phyloP scores from a whole-genome alignment of 2,329 filamentous ascomycete species.

The Colletotrichum graminicola region DNA sequence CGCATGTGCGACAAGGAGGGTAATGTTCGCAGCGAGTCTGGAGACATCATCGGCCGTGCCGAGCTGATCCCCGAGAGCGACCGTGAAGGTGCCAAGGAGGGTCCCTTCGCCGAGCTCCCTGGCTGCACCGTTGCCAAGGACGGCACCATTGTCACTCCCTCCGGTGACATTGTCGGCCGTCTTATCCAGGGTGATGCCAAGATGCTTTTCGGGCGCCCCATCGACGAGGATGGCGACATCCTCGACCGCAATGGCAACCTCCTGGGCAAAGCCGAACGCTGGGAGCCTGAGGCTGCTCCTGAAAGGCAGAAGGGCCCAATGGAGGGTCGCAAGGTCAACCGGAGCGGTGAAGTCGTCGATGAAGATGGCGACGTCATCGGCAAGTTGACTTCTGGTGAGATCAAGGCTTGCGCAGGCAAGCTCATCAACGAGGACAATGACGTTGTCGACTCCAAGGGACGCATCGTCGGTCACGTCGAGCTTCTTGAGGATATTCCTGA shows the following conservation, averaged over 20 bases:
- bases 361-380: slow-evolving; percentile 72
- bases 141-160: slow-evolving; percentile 73
- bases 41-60: slow-evolving; percentile 75
- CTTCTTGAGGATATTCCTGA: slow-evolving; percentile 71
- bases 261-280: slow-evolving; percentile 70
- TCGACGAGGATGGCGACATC: slow-evolving; percentile 87
- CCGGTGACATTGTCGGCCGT: slow-evolving; percentile 79
- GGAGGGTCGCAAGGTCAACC: slow-evolving; percentile 67
- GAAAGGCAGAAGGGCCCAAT: slow-evolving; percentile 67
- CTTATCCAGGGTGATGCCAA: slow-evolving; percentile 79
- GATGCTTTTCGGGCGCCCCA: slow-evolving; percentile 76
- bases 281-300: slow-evolving; percentile 60
- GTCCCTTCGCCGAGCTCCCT: slow-evolving; percentile 75
- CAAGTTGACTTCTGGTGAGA: slow-evolving; percentile 75
- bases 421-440: slow-evolving; percentile 79
- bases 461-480: slow-evolving; percentile 75
- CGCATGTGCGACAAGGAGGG: slow-evolving; percentile 80
- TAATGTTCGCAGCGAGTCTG: slow-evolving; percentile 79
- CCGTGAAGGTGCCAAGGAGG: slow-evolving; percentile 72
- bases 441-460: slow-evolving; percentile 76
- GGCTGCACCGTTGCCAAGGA: slow-evolving; percentile 77
- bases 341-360: slow-evolving; percentile 71
- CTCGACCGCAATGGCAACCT: slow-evolving; percentile 79
- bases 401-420: slow-evolving; percentile 74
- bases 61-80: slow-evolving; percentile 78